Conservation (phyloP, 768 basidiomycete genomes). For the Kwoniella europaea region DNA sequence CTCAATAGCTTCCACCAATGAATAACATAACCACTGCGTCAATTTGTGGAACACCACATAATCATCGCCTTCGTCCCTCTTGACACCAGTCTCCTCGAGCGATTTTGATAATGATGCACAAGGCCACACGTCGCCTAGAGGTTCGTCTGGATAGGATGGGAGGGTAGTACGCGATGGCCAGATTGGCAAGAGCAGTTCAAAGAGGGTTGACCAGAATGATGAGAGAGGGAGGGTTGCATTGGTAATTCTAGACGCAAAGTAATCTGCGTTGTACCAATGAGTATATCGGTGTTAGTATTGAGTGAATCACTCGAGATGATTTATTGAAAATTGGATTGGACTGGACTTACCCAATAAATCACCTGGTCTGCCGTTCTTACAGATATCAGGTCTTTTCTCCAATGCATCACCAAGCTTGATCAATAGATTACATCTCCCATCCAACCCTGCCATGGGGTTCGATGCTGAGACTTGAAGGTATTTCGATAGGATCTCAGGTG, state of each 20-base stretch:
- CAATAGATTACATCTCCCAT: constrained; percentile 80
- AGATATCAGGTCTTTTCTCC: constrained; percentile 68
- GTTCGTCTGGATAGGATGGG: constrained; percentile 61
- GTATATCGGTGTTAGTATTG: too few species aligned
- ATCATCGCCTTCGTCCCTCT: constrained; percentile 65
- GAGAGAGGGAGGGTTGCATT: constrained; percentile 68
- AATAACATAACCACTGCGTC: constrained; percentile 91
- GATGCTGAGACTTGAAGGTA: constrained; percentile 76
- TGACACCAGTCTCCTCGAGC: constrained; percentile 28
- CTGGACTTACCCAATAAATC: constrained; percentile 71
- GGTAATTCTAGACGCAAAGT: constrained; percentile 22
- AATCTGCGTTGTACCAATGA: constrained; percentile 7
- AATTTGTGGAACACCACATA: constrained; percentile 96
- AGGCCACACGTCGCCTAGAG: constrained; percentile 94
- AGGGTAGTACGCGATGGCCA: constrained; percentile 82
- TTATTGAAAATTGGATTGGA: too few species aligned
- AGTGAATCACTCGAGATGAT: too few species aligned
- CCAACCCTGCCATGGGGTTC: constrained; percentile 89
- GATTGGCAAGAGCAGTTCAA: constrained; percentile 80
- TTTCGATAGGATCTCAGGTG: constrained; percentile 65
- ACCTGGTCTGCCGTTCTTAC: constrained; percentile 75
- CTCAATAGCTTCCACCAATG: constrained; percentile 81
- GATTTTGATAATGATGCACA: constrained; percentile 64
- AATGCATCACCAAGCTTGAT: constrained; percentile 75
- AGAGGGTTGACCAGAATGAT: constrained; percentile 78